These are phyloP conservation scores for Scutellaria galericulata DNA, from an alignment of 257 asterid species.

Conservation along the genomic window DNA sequence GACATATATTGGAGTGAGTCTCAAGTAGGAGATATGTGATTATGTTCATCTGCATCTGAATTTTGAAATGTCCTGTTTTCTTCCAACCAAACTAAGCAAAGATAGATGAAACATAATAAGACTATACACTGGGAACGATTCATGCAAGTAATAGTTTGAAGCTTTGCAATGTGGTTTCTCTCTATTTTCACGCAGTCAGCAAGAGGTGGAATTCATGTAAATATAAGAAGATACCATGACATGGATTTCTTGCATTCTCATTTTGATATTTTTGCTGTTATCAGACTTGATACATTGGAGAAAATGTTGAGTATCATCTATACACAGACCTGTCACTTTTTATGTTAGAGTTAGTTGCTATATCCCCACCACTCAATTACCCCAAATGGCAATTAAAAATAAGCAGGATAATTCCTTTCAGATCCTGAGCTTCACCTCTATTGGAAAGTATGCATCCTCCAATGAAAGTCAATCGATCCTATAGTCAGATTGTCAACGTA, in stretches of 20 bases:
- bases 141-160: no score
- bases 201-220: no score
- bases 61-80: no score
- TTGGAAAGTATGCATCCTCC: constrained; percentile 9
- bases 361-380: neutral
- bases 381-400: neutral
- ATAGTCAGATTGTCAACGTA: constrained; percentile 23
- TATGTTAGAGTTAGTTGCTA: constrained; percentile 18
- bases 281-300: constrained; percentile 6
- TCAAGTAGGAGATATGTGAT: no score
- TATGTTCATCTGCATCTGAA: no score
- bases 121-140: no score
- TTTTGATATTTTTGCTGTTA: neutral
- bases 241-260: neutral
- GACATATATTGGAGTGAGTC: no score
- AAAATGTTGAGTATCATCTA: neutral
- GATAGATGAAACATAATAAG: no score
- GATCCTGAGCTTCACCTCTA: neutral
- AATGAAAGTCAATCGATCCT: constrained; percentile 1
- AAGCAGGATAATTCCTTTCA: neutral
- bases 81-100: no score
- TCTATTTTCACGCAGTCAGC: no score
- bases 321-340: constrained; percentile 24
- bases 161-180: no score
- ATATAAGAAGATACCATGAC: no score